These are phyloP conservation scores for Diaporthe helianthi DNA, from an alignment of 2,329 filamentous ascomycete species.

Conservation along the genomic window DNA sequence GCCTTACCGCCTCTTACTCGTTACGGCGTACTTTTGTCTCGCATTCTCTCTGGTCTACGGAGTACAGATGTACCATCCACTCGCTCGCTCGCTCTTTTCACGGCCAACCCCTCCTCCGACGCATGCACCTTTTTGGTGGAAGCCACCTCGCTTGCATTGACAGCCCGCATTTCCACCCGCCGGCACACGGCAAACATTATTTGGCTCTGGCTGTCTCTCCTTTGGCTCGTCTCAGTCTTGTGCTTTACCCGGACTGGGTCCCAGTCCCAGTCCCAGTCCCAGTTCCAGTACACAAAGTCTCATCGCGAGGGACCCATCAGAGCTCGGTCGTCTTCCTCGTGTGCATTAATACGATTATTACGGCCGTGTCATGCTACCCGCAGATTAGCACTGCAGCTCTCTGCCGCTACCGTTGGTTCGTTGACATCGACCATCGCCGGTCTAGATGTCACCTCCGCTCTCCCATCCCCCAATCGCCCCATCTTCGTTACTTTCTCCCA, in stretches of 20 bases:
- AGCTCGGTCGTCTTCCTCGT: slow-evolving; percentile 6
- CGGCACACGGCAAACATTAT: neutral
- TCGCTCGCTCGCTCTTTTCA: neutral
- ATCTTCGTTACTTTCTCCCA: slow-evolving; percentile 28
- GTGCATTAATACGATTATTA: neutral
- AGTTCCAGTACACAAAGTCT: neutral
- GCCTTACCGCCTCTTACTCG: slow-evolving; percentile 26
- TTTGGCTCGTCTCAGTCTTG: neutral
- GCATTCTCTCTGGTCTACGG: neutral
- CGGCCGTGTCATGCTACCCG: slow-evolving; percentile 10
- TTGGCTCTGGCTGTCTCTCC: neutral
- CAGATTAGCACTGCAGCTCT: slow-evolving; percentile 18
- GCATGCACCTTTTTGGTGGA: neutral
- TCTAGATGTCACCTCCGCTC: slow-evolving; percentile 1
- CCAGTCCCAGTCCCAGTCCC: neutral
- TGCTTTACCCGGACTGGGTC: neutral
- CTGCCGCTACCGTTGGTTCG: slow-evolving; percentile 6
- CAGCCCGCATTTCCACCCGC: slow-evolving; percentile 10
- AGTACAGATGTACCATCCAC: too few species aligned
- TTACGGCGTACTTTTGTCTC: slow-evolving; percentile 24
- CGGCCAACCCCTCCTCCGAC: neutral
- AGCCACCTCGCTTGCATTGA: slow-evolving; percentile 15
- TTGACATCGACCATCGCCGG: slow-evolving; percentile 7
- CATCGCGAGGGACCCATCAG: neutral
- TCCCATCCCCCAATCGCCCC: neutral